Evolutionary conservation across 108 stramenopile genomes (phyloP).

Genomic region (Nitzschia sp.): DNA sequence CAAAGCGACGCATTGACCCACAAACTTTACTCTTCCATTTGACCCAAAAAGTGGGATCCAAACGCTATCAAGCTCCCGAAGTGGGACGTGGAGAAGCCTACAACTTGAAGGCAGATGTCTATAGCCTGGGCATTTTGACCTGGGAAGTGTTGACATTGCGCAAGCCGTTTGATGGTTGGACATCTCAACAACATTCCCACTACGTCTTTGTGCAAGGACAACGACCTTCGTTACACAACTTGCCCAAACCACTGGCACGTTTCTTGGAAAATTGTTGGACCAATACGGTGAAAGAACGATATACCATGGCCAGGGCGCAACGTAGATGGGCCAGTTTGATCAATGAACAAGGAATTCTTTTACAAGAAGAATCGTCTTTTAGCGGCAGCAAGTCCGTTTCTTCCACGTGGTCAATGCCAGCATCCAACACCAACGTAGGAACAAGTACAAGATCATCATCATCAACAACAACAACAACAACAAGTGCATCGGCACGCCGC

Average conservation of each 20-base stretch:
- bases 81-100: constrained; percentile 60
- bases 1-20: neutral
- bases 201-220: constrained; percentile 12
- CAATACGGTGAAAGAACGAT: constrained; percentile 1
- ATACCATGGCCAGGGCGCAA: constrained; percentile 12
- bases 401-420: too few relatives aligned
- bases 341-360: too few relatives aligned
- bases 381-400: too few relatives aligned
- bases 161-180: constrained; percentile 36
- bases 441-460: too few relatives aligned
- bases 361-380: too few relatives aligned
- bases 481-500: too few relatives aligned
- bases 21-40: neutral
- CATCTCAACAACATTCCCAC: neutral
- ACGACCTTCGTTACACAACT: constrained; percentile 3
- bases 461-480: too few relatives aligned
- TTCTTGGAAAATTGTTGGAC: constrained; percentile 22
- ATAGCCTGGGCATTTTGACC: constrained; percentile 70
- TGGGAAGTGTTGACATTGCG: constrained; percentile 67
- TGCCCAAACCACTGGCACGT: neutral
- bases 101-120: constrained; percentile 75
- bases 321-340: too few relatives aligned
- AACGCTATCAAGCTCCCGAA: constrained; percentile 34
- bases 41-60: neutral
- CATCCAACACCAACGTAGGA: too few relatives aligned